Evolutionary conservation across 306 rosid species (phyloP).

Genomic region (Hippophae gyantsensis): DNA sequence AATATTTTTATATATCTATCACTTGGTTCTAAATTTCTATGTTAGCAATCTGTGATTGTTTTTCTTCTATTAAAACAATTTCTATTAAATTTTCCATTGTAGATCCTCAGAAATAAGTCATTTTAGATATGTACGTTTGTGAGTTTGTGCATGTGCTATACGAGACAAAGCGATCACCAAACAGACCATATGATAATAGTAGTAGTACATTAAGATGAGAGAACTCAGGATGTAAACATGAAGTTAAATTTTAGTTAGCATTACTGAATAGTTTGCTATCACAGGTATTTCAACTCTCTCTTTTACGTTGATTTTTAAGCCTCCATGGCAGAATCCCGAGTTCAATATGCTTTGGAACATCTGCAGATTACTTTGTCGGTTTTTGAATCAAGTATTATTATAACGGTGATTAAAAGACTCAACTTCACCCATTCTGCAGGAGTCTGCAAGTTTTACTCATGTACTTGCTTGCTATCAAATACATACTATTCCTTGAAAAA

Average conservation of each 20-base stretch:
- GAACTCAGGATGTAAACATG: not conserved
- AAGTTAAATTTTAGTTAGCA: not conserved
- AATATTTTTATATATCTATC: no score
- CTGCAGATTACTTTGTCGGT: constrained; percentile 48
- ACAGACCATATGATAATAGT: no score
- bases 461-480: constrained; percentile 67
- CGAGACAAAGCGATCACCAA: no score
- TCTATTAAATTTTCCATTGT: no score
- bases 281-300: constrained; percentile 81
- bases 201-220: not conserved
- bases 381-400: not conserved
- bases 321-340: constrained; percentile 79
- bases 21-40: no score
- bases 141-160: no score
- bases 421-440: constrained; percentile 34
- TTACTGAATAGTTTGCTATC: constrained; percentile 12
- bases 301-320: constrained; percentile 87
- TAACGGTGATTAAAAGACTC: not conserved
- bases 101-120: no score
- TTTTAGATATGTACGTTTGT: no score
- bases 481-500: constrained; percentile 26
- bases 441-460: constrained; percentile 59
- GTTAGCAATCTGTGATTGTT: no score
- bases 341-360: constrained; percentile 67
- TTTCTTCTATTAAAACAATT: no score